phyloP scores from a whole-genome alignment of 768 basidiomycete genomes.

The Trametes meyenii region DNA sequence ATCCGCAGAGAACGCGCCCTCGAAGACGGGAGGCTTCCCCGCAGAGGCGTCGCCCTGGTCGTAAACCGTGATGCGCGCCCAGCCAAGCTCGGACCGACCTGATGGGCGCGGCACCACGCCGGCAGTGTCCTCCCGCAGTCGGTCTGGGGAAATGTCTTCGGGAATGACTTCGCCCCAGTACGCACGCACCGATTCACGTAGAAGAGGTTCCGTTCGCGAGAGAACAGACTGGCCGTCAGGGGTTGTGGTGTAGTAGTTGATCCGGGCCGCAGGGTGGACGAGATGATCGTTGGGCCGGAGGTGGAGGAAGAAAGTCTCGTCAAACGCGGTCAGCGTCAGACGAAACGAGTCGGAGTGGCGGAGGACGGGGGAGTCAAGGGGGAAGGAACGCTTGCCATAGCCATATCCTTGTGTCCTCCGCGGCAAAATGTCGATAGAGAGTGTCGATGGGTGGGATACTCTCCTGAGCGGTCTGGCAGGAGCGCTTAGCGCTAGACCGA shows the following conservation, averaged over 20 bases:
- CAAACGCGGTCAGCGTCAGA: constrained; percentile 66
- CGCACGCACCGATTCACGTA: constrained; percentile 63
- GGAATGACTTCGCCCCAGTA: constrained; percentile 79
- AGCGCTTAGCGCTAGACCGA: constrained; percentile 29
- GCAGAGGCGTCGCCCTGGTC: constrained; percentile 52
- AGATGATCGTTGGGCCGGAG: constrained; percentile 78
- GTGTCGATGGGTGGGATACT: constrained; percentile 40
- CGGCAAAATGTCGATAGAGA: constrained; percentile 47
- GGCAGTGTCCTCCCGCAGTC: constrained; percentile 66
- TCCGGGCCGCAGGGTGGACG: constrained; percentile 75
- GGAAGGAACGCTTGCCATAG: constrained; percentile 32
- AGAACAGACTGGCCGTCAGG: constrained; percentile 54
- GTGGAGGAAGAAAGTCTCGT: constrained; percentile 69
- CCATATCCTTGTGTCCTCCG: constrained; percentile 26
- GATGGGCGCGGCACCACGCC: constrained; percentile 51
- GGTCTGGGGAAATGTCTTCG: constrained; percentile 50
- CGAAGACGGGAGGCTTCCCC: constrained; percentile 60
- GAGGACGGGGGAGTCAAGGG: constrained; percentile 48
- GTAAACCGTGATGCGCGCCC: constrained; percentile 79
- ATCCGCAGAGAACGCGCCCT: constrained; percentile 73
- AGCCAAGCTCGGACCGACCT: constrained; percentile 56
- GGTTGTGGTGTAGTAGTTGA: constrained; percentile 61
- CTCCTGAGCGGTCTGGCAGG: constrained; percentile 40
- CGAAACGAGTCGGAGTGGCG: constrained; percentile 73
- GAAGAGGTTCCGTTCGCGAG: constrained; percentile 60